These are phyloP conservation scores for Zychaea mexicana DNA, from an alignment of 371 early-diverging fungal species.

Conservation along the genomic window DNA sequence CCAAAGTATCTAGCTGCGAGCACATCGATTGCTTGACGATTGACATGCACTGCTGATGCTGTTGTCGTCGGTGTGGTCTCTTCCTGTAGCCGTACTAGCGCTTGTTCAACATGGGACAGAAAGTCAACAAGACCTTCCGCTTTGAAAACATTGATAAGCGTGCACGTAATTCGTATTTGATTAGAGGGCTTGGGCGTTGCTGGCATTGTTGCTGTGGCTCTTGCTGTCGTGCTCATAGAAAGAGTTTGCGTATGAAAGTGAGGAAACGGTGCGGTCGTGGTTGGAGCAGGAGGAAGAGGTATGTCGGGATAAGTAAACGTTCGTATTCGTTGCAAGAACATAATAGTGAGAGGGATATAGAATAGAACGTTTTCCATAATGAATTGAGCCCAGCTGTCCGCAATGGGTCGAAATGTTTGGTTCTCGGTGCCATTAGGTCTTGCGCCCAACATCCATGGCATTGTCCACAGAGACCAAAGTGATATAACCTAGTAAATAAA, in stretches of 20 bases:
- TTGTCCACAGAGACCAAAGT: slow-evolving; percentile 39
- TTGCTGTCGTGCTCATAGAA: neutral
- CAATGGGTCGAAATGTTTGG: slow-evolving; percentile 7
- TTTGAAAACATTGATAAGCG: slow-evolving; percentile 28
- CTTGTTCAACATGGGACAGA: slow-evolving; percentile 17
- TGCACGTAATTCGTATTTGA: slow-evolving; percentile 27
- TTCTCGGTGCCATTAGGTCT: neutral
- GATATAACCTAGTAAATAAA: slow-evolving; percentile 14
- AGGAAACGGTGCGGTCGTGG: neutral
- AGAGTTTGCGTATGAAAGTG: neutral
- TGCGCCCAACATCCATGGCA: slow-evolving; percentile 31
- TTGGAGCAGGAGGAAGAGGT: neutral
- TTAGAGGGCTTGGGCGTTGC: neutral
- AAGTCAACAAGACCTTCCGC: slow-evolving; percentile 19
- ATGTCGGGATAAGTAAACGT: slow-evolving; percentile 19
- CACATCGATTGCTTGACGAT: neutral
- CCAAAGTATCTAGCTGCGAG: slow-evolving; percentile 5
- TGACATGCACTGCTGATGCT: neutral
- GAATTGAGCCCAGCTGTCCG: slow-evolving; percentile 24
- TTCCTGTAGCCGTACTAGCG: neutral
- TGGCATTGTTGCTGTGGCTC: neutral
- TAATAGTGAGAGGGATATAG: slow-evolving; percentile 30
- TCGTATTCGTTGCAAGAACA: slow-evolving; percentile 26
- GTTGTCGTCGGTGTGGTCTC: neutral
- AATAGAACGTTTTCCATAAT: slow-evolving; percentile 34